A percentile compares a stretch with the other conserved stretches of the same genome.
These are phyloP conservation scores for Neurospora sp. DNA, from an alignment of 495 filamentous ascomycete species.

Conservation along the genomic window DNA sequence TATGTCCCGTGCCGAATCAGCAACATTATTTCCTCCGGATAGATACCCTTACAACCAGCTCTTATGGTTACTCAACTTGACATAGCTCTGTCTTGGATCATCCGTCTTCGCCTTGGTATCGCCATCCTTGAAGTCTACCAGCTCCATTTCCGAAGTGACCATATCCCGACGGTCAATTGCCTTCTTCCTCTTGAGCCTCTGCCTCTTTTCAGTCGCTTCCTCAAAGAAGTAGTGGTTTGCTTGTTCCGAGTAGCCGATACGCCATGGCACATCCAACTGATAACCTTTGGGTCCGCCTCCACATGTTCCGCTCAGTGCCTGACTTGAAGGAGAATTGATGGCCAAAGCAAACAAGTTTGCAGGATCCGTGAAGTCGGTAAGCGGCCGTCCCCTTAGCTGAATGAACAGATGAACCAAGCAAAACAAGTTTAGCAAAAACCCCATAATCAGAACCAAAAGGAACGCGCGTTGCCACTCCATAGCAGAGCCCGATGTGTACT, in stretches of 20 bases:
- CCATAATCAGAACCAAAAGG: constrained; percentile 4
- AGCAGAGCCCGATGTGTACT: constrained; percentile 53
- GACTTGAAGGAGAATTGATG: constrained; percentile 53
- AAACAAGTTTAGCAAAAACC: constrained; percentile 7
- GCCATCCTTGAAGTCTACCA: neutral
- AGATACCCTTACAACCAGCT: neutral
- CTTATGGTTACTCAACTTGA: neutral
- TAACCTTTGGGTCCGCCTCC: constrained; percentile 47
- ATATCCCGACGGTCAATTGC: neutral
- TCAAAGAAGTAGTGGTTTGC: constrained; percentile 34
- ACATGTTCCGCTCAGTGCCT: constrained; percentile 49
- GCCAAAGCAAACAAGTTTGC: constrained; percentile 61
- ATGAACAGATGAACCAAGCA: constrained; percentile 18
- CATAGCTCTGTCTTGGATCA: neutral
- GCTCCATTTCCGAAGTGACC: neutral
- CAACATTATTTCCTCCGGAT: neutral
- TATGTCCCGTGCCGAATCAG: neutral
- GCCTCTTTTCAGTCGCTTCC: constrained; percentile 10
- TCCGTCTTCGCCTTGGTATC: neutral
- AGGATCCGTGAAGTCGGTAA: constrained; percentile 63
- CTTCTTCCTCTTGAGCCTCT: neutral
- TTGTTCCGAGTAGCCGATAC: constrained; percentile 34
- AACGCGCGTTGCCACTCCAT: constrained; percentile 48
- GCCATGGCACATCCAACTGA: constrained; percentile 51
- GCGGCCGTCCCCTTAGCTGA: neutral